These are phyloP conservation scores for Puccinia triticina DNA, from an alignment of 1,284 basidiomycete genomes.

Conservation along the genomic window DNA sequence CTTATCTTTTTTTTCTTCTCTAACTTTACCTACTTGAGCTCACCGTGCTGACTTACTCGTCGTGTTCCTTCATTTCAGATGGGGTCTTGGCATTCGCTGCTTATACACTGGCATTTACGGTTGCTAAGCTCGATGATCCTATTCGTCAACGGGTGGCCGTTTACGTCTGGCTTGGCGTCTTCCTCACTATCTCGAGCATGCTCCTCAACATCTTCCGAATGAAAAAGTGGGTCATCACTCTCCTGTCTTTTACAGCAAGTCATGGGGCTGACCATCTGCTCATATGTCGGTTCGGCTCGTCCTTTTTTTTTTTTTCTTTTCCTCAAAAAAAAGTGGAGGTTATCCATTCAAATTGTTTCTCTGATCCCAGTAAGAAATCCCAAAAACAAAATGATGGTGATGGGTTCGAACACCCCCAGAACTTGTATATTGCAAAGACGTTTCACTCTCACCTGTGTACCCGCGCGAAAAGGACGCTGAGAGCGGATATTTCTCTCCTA, in stretches of 20 bases:
- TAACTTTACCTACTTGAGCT: no score
- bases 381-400: background rate
- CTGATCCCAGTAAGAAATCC: background rate
- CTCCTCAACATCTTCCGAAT: conserved; percentile 85
- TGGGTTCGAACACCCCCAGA: no score
- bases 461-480: no score
- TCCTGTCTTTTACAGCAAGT: background rate
- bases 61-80: conserved; percentile 65
- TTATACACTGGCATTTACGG: conserved; percentile 77
- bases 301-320: background rate
- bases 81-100: conserved; percentile 78
- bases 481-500: no score
- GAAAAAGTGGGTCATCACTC: conserved; percentile 68
- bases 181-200: conserved; percentile 82
- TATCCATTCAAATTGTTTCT: conserved; percentile 21
- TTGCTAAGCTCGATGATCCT: conserved; percentile 77
- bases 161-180: conserved; percentile 83
- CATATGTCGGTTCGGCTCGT: background rate
- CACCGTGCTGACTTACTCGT: background rate
- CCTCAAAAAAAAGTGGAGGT: background rate
- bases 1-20: background rate
- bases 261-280: background rate
- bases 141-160: conserved; percentile 79
- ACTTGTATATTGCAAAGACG: no score
- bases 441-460: no score